phyloP scores from a whole-genome alignment of 2,329 filamentous ascomycete species.

The Pseudogymnoascus sp. region DNA sequence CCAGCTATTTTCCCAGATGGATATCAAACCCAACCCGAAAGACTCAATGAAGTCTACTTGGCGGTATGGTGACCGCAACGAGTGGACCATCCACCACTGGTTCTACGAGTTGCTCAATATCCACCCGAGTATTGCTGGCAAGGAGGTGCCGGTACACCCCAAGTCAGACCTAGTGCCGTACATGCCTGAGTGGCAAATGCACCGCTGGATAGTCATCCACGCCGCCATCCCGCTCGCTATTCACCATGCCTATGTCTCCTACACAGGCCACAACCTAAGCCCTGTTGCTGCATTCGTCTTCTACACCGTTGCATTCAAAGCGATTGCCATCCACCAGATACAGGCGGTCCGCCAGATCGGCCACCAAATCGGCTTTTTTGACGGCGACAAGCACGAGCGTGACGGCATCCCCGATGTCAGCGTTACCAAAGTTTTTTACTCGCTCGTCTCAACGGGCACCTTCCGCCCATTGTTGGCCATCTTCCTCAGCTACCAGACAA shows the following conservation, averaged over 20 bases:
- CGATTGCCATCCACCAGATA: slow-evolving; percentile 25
- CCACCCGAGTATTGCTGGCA: slow-evolving; percentile 10
- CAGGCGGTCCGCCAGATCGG: slow-evolving; percentile 26
- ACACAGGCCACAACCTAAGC: slow-evolving; percentile 16
- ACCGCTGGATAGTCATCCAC: slow-evolving; percentile 29
- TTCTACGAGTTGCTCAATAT: slow-evolving; percentile 11
- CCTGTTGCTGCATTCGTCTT: slow-evolving; percentile 22
- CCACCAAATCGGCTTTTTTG: slow-evolving; percentile 27
- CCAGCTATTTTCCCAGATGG: neutral
- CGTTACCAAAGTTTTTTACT: slow-evolving; percentile 19
- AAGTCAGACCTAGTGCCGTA: slow-evolving; percentile 29
- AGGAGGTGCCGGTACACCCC: slow-evolving; percentile 25
- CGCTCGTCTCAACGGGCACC: slow-evolving; percentile 19
- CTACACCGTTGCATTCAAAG: slow-evolving; percentile 27
- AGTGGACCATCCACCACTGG: slow-evolving; percentile 9
- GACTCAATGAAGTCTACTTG: slow-evolving; percentile 16
- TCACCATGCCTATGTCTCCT: slow-evolving; percentile 20
- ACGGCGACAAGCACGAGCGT: slow-evolving; percentile 28
- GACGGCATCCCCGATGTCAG: slow-evolving; percentile 29
- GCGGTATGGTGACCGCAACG: slow-evolving; percentile 8
- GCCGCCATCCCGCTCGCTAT: slow-evolving; percentile 23
- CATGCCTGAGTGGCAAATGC: slow-evolving; percentile 23
- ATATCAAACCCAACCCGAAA: slow-evolving; percentile 8
- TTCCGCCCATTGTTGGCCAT: slow-evolving; percentile 18
- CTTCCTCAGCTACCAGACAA: slow-evolving; percentile 13